Percentiles rank a stretch among this genome's conserved stretches.
phyloP scores from a whole-genome alignment of 108 stramenopile genomes.

The Mayamaea pseudoterrestris region DNA sequence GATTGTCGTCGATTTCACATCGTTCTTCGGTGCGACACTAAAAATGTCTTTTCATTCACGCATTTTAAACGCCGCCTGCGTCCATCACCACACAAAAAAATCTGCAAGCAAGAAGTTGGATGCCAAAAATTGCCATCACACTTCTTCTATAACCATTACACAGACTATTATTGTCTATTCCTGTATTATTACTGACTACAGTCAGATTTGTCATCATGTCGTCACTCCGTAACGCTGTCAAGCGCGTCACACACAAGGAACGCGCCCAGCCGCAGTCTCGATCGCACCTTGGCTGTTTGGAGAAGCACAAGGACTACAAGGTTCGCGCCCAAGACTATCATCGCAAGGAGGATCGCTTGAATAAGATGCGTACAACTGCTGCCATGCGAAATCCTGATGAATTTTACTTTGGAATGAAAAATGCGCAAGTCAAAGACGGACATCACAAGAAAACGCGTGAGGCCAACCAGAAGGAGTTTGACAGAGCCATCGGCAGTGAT shows the following conservation, averaged over 20 bases:
- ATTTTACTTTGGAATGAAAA: conserved; percentile 98
- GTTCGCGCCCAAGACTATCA: conserved; percentile 89
- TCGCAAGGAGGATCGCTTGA: conserved; percentile 64
- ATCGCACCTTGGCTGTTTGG: conserved; percentile 86
- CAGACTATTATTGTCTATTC: too few relatives aligned
- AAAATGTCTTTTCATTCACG: too few relatives aligned
- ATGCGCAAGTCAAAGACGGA: conserved; percentile 56
- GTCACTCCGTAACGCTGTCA: conserved; percentile 96
- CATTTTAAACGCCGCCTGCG: too few relatives aligned
- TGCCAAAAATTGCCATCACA: too few relatives aligned
- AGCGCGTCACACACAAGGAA: conserved; percentile 97
- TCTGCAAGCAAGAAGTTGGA: too few relatives aligned
- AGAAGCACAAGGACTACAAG: conserved; percentile 97
- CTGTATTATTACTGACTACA: too few relatives aligned
- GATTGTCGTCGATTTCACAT: too few relatives aligned
- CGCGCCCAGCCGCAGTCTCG: conserved; percentile 86
- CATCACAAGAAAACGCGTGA: conserved; percentile 33
- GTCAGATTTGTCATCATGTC: conserved; percentile 55
- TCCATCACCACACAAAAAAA: too few relatives aligned
- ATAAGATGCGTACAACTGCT: conserved; percentile 62
- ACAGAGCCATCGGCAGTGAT: conserved; percentile 36
- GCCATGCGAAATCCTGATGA: conserved; percentile 95
- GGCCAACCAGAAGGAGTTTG: conserved; percentile 31
- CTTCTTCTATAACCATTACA: too few relatives aligned
- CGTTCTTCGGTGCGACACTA: too few relatives aligned